Base-by-base conservation (phyloP, 495 filamentous ascomycete species). In the Penicillium daleae region DNA sequence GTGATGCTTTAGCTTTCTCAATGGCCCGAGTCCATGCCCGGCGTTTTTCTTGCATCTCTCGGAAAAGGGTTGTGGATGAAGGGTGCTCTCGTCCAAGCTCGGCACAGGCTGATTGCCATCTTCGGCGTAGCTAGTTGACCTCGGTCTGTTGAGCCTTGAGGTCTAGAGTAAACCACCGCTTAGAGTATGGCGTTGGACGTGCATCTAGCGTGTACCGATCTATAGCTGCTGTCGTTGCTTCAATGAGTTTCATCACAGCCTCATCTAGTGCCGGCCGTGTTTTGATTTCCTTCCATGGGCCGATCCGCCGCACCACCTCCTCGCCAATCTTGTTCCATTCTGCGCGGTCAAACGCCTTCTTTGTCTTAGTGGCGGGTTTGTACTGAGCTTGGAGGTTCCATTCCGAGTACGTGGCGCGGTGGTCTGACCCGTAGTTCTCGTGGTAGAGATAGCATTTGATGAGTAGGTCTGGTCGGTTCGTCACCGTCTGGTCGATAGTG, bases 161-260 rank as follows among this genome's bases (percentile, higher is more conserved):
- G 5, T 61, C 59, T 22, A 59, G 65, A 6, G 63, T 66, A 31
- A 73, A 73, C 70, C 59, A 73, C 7, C 63, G 50, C 57, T 73
- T 68, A 1, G 68, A 66, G 61, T 73, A 73, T 21, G 61, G 66
- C 33, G 61, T 62, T 59, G 61, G 71, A 31, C 58, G 58, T 22
- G 22, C 22, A 55, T 56, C 44, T 19, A 33, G 61, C 2, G 60
- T 64, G 60, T 6, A 57, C 13, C 53, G 61, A 55, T 63, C 35
- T 2, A 64, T 32, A 4, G 62, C 52, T n/a, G 24, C 13, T 15
- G 67, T 37, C 6, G 69, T 54, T 12, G 33, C 63, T 33, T 26
- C 22, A 15, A 29, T 72, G 52, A 58, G 66, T 8, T 17, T 61
- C 19, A 63, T n/a, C 2, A 65, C 56, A 12, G 56, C 26, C 35